phyloP scores from a whole-genome alignment of 495 filamentous ascomycete species.

The Usnea hakonensis region DNA sequence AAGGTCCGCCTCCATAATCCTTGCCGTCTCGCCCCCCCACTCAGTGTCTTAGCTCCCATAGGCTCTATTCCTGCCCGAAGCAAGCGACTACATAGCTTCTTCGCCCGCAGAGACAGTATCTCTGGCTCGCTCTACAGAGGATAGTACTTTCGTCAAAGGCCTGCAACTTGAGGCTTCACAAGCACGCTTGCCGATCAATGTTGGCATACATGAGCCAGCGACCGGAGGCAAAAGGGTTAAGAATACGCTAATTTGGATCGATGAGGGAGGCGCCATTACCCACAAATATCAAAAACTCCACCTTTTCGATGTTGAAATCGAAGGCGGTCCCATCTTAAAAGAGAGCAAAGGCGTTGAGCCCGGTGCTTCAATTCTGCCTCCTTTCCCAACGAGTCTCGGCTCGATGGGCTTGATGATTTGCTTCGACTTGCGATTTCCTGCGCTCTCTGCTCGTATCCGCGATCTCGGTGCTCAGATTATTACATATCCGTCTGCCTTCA shows the following conservation, averaged over 20 bases:
- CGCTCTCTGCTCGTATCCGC: constrained; percentile 59
- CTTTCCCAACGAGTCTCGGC: constrained; percentile 66
- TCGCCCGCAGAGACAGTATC: constrained; percentile 57
- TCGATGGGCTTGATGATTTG: constrained; percentile 74
- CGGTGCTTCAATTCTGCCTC: constrained; percentile 51
- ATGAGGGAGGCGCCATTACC: constrained; percentile 52
- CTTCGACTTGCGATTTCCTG: constrained; percentile 86
- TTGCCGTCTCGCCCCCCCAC: background rate
- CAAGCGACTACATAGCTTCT: constrained; percentile 75
- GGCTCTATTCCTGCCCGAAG: constrained; percentile 89
- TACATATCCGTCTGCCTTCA: constrained; percentile 87
- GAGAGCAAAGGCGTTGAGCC: constrained; percentile 61
- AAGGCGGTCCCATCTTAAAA: constrained; percentile 51
- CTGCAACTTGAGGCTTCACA: constrained; percentile 58
- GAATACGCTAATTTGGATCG: constrained; percentile 64
- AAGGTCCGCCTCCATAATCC: constrained; percentile 46
- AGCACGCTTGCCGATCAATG: constrained; percentile 63
- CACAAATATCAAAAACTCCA: constrained; percentile 68
- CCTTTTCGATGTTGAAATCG: constrained; percentile 66
- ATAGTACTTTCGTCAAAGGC: constrained; percentile 60
- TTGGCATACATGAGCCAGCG: constrained; percentile 78
- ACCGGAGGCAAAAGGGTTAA: constrained; percentile 47
- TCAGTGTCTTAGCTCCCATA: constrained; percentile 29
- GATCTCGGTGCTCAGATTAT: constrained; percentile 66
- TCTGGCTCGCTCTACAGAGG: constrained; percentile 51